A percentile compares a stretch with the other conserved stretches of the same genome.
Conservation (phyloP, 805 yeast genomes). For the Lipomyces orientalis region DNA sequence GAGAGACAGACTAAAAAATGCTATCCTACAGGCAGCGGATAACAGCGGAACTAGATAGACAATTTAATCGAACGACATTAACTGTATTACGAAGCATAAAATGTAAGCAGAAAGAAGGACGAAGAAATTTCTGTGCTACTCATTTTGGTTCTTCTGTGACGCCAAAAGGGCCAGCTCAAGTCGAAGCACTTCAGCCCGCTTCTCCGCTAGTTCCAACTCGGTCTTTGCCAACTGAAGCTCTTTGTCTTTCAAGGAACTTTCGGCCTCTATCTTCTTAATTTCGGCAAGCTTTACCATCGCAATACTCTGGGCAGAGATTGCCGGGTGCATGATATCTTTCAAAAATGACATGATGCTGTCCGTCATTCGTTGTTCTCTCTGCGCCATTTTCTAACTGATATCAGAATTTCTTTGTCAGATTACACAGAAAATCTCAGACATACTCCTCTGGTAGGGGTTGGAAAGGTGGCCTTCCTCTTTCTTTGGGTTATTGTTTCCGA, state of each 20-base stretch:
- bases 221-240: not conserved
- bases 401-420: too few species aligned
- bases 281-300: not conserved
- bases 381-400: not conserved
- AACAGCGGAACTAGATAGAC: not conserved
- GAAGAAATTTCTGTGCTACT: not conserved
- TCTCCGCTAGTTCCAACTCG: not conserved
- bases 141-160: too few species aligned
- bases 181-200: not conserved
- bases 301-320: not conserved
- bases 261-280: not conserved
- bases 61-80: not conserved
- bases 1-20: not conserved
- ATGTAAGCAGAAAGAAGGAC: not conserved
- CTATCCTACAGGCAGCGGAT: not conserved
- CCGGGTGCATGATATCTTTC: not conserved
- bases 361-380: not conserved
- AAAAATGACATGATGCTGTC: not conserved
- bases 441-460: not conserved
- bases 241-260: not conserved
- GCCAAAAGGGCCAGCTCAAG: not conserved
- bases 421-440: not conserved
- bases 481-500: not conserved
- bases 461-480: not conserved
- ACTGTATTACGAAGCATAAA: not conserved